Conservation (phyloP, 1,284 basidiomycete genomes). For the Heterobasidion occidentale region DNA sequence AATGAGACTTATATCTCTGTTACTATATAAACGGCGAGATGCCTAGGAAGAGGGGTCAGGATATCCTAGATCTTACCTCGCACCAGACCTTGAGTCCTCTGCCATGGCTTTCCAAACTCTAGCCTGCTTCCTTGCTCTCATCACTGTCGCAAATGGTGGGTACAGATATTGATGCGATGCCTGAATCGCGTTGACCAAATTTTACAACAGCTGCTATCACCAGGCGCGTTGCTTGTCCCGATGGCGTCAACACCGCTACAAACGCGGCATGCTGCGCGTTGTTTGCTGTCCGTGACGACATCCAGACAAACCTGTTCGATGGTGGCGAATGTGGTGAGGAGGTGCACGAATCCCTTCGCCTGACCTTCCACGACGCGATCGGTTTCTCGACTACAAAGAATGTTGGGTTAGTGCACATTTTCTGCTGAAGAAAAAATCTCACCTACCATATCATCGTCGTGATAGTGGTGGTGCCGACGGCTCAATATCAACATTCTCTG, state of each 20-base stretch:
- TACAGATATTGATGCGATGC: neutral
- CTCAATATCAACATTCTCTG: conserved; percentile 19
- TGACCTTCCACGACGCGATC: conserved; percentile 36
- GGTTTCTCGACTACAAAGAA: conserved; percentile 21
- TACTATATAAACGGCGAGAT: neutral
- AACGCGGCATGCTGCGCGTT: conserved; percentile 28
- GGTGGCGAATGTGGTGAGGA: conserved; percentile 30
- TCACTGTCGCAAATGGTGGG: conserved; percentile 7
- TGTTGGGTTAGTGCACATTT: neutral
- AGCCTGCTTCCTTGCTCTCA: neutral
- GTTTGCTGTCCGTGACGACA: conserved; percentile 25
- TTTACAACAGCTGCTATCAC: conserved; percentile 15
- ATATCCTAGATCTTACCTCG: neutral
- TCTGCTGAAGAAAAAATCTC: neutral
- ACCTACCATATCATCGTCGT: neutral
- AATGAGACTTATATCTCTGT: neutral
- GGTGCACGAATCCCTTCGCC: conserved; percentile 30
- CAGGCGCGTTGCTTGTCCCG: conserved; percentile 23
- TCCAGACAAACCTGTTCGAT: conserved; percentile 30
- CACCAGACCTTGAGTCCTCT: neutral
- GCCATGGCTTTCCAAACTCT: conserved; percentile 7
- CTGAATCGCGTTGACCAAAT: no score
- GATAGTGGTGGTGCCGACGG: conserved; percentile 20
- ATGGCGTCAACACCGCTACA: conserved; percentile 22
- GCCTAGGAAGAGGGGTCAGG: neutral